Evolutionary conservation across 2,329 filamentous ascomycete species (phyloP).

Genomic region (Penicillium sp.): DNA sequence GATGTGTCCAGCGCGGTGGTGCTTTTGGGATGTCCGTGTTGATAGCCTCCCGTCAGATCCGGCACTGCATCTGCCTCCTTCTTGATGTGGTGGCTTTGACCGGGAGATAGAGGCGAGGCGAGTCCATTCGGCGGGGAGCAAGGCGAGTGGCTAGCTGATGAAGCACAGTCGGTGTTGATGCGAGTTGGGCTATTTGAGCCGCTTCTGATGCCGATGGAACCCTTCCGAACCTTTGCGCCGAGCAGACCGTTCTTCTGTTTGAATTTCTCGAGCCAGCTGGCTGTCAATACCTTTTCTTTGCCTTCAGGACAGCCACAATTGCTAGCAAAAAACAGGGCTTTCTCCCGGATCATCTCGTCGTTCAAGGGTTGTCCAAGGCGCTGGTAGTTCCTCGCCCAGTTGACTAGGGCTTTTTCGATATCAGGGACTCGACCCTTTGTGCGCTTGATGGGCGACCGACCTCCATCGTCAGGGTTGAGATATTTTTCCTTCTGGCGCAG

Average conservation of each 20-base stretch:
- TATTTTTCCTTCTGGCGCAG: conserved; percentile 93
- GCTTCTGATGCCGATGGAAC: conserved; percentile 51
- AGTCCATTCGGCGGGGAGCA: conserved; percentile 64
- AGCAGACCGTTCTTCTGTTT: conserved; percentile 77
- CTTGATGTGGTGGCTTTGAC: conserved; percentile 66
- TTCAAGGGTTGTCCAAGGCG: conserved; percentile 70
- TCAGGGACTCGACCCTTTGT: conserved; percentile 83
- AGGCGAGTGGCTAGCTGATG: conserved; percentile 66
- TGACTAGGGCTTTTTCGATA: conserved; percentile 84
- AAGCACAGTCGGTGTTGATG: conserved; percentile 54
- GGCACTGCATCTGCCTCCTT: conserved; percentile 58
- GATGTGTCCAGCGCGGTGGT: conserved; percentile 67
- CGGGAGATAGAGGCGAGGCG: conserved; percentile 66
- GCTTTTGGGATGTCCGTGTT: conserved; percentile 65
- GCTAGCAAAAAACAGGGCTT: conserved; percentile 76
- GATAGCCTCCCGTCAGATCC: conserved; percentile 60
- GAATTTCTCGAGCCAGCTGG: conserved; percentile 89
- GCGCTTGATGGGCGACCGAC: conserved; percentile 74
- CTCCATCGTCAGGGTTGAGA: conserved; percentile 75
- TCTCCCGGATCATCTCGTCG: conserved; percentile 80
- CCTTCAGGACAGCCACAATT: conserved; percentile 70
- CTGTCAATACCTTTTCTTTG: conserved; percentile 67
- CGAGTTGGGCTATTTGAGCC: conserved; percentile 65
- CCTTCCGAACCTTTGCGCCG: conserved; percentile 54
- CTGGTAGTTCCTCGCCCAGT: conserved; percentile 81